These are phyloP conservation scores for Penicillium tannophilum DNA, from an alignment of 495 filamentous ascomycete genomes.

Conservation along the genomic window DNA sequence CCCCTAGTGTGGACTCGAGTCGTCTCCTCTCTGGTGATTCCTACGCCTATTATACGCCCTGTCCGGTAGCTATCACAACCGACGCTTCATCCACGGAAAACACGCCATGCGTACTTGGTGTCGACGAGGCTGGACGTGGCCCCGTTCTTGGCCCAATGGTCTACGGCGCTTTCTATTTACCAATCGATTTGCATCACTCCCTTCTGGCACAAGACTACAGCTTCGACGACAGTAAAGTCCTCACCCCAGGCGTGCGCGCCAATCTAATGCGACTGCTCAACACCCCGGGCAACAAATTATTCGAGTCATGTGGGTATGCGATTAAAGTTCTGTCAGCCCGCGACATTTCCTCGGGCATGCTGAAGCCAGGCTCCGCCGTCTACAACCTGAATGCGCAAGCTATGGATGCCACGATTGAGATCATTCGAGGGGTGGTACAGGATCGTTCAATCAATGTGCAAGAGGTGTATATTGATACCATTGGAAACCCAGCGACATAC, in stretches of 20 bases:
- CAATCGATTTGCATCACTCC: conserved; percentile 62
- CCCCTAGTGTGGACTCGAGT: conserved; percentile 70
- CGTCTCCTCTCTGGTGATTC: conserved; percentile 70
- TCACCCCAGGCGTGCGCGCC: conserved; percentile 72
- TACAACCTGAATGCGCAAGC: conserved; percentile 99
- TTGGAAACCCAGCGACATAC: conserved; percentile 79
- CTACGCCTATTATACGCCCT: conserved; percentile 81
- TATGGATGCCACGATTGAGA: conserved; percentile 87
- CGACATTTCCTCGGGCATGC: conserved; percentile 80
- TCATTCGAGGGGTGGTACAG: conserved; percentile 74
- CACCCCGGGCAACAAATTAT: conserved; percentile 63
- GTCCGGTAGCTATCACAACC: conserved; percentile 54
- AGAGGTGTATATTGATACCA: conserved; percentile 95
- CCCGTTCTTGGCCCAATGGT: conserved; percentile 98
- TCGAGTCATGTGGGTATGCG: conserved; percentile 77
- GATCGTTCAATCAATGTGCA: conserved; percentile 73
- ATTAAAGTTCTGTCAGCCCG: conserved; percentile 78
- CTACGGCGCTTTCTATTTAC: conserved; percentile 88
- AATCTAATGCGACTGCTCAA: conserved; percentile 75
- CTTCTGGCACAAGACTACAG: conserved; percentile 75
- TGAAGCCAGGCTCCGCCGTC: conserved; percentile 58
- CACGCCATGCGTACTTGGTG: conserved; percentile 70
- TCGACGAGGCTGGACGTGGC: conserved; percentile 94
- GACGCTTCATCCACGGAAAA: conserved; percentile 35
- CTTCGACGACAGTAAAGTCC: conserved; percentile 91